These are phyloP conservation scores for Neofusicoccum umdonicola DNA, from an alignment of 2,329 filamentous ascomycete species.

Conservation along the genomic window DNA sequence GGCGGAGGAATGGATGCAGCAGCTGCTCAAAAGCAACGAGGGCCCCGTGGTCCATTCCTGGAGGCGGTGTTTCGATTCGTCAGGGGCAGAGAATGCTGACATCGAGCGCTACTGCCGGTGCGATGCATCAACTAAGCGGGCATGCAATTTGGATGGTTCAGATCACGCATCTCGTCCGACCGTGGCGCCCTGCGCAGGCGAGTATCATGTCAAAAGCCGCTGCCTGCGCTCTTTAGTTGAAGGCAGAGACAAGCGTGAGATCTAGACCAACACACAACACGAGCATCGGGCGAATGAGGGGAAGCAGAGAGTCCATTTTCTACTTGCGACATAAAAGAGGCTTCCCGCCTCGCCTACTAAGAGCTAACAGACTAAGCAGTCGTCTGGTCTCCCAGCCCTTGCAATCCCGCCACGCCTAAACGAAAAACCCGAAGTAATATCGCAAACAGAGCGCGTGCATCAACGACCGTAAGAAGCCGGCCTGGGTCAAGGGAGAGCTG, in stretches of 20 bases:
- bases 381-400: slow-evolving; percentile 6
- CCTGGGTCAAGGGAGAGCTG: slow-evolving; percentile 7
- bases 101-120: not conserved
- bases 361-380: slow-evolving; percentile 7
- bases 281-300: not conserved
- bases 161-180: slow-evolving; percentile 3
- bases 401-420: slow-evolving; percentile 6
- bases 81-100: slow-evolving; percentile 4
- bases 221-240: not conserved
- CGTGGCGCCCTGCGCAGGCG: not conserved
- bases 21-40: not conserved
- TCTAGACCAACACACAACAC: not conserved
- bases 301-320: slow-evolving; percentile 8
- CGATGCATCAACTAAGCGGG: not conserved
- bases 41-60: not conserved
- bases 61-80: not conserved
- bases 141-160: not conserved
- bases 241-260: not conserved
- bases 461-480: slow-evolving; percentile 9
- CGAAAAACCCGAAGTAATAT: slow-evolving; percentile 11
- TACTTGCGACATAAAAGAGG: slow-evolving; percentile 3
- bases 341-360: slow-evolving; percentile 3
- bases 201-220: not conserved
- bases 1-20: not conserved
- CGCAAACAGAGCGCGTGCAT: slow-evolving; percentile 9